Evolutionary conservation across 169 alveolate genomes (phyloP).

Genomic region (Plasmodium inui): DNA sequence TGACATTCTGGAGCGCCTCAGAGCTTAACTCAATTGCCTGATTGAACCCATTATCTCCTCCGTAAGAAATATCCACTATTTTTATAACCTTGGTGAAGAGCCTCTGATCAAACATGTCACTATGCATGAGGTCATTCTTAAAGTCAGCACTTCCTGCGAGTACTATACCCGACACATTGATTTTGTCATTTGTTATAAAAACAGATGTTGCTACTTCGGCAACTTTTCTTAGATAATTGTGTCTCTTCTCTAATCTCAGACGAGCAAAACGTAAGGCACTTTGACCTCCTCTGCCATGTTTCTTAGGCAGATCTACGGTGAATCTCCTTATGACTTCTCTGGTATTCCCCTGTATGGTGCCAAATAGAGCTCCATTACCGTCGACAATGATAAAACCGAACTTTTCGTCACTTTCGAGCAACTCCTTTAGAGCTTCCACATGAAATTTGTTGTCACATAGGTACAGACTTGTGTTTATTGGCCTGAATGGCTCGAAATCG

Average conservation of each 20-base stretch:
- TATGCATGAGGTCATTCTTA: conserved; percentile 93
- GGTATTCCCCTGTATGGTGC: conserved; percentile 96
- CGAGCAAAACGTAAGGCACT: conserved; percentile 99
- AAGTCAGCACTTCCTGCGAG: conserved; percentile 99
- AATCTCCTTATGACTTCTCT: conserved; percentile 93
- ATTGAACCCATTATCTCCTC: conserved; percentile 99
- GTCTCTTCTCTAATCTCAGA: conserved; percentile 98
- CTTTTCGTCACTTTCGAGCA: conserved; percentile 95
- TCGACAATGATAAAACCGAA: conserved; percentile 99
- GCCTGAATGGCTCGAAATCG: conserved; percentile 99
- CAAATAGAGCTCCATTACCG: conserved; percentile 98
- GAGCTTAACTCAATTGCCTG: conserved; percentile 97
- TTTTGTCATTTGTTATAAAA: conserved; percentile 97
- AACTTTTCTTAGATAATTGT: conserved; percentile 97
- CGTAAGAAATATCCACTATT: conserved; percentile 98
- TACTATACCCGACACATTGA: conserved; percentile 91
- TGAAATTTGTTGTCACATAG: conserved; percentile 97
- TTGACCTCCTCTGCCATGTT: conserved; percentile 99
- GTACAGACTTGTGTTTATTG: conserved; percentile 96
- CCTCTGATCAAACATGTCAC: conserved; percentile 96
- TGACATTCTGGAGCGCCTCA: conserved; percentile 94
- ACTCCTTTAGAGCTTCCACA: conserved; percentile 92
- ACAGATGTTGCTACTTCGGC: conserved; percentile 97
- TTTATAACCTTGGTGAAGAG: conserved; percentile 93
- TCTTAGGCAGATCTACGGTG: conserved; percentile 98